Evolutionary conservation across 75 land plant genomes (phyloP), one percentile per base, ranked within the genome.

Genomic region (Cryptomeria japonica): DNA sequence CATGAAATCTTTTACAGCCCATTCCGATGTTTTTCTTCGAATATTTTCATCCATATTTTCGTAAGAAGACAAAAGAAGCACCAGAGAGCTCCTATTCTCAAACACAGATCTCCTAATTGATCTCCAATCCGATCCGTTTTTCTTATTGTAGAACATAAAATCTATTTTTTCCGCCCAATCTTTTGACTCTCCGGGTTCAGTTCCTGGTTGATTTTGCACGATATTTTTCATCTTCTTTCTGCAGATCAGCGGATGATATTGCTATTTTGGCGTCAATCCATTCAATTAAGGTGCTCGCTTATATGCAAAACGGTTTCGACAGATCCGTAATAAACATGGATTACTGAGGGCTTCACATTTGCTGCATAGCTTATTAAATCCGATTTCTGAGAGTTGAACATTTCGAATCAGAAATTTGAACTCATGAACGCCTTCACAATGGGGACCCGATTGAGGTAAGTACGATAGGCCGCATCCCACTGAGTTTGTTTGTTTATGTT

Each of bases 361-460:
- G 14, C 19, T 1, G 58, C 19, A 18, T 4, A 58, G 22, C 12
- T 72, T 25, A 72, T 22, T 31, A 72, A 72, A 72, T 72, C 75
- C 32, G 8, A 31, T 7, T 31, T 6, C 8, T n/a, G 3, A 0
- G 5, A 72, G 75, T 31, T 28, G 31, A 28, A 72, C 32, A n/a
- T n/a, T 72, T 72, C 31, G 75, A 28, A 72, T 72, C 75, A 72
- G 75, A 72, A 0, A 72, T 5, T 72, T 31, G 75, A 28, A 72
- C 31, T 72, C 34, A 72, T 72, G 75, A 72, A 72, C 75, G 75
- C 75, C 34, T 72, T 72, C 75, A 72, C 36, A 72, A 72, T 72
- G 75, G 75, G 75, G 34, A 72, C 75, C 31, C 75, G 75, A 72
- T 72, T 72, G 75, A 25, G 75, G 75, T 72, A 72, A 72, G 75